Percentiles rank a stretch among this genome's conserved stretches.
Evolutionary conservation across 306 rosid species (phyloP).

Genomic region (Sphenostylis stenocarpa): DNA sequence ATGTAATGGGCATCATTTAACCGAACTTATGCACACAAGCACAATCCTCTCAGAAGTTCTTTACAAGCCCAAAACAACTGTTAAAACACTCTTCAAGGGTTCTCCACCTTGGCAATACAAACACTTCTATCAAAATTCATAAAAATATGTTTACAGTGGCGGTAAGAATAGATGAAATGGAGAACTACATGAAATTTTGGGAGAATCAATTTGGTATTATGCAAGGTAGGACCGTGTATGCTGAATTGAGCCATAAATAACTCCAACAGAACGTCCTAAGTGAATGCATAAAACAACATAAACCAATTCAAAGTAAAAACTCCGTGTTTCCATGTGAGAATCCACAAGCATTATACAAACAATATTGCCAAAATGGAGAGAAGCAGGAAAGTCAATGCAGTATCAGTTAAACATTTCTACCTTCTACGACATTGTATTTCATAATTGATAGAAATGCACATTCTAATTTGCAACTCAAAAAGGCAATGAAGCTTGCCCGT

Average conservation of each 20-base stretch:
- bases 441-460: not conserved
- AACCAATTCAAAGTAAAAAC: not conserved
- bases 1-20: not conserved
- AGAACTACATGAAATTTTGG: not conserved
- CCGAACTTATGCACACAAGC: slow-evolving; percentile 13
- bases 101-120: not conserved
- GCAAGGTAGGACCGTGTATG: not conserved
- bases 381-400: not conserved
- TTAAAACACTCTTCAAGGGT: not conserved
- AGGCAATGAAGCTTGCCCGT: not conserved
- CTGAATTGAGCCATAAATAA: not conserved
- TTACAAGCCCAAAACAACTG: not conserved
- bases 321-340: not conserved
- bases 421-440: not conserved
- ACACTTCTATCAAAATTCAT: not conserved
- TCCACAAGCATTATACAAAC: not conserved
- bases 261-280: not conserved
- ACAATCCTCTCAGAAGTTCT: not conserved
- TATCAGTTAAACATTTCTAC: not conserved
- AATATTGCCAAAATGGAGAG: not conserved
- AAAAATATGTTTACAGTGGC: not conserved
- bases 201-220: not conserved
- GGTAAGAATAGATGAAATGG: not conserved
- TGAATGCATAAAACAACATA: not conserved
- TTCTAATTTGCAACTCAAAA: not conserved